phyloP scores from a whole-genome alignment of 495 filamentous ascomycete species.

The Podospora sp. region DNA sequence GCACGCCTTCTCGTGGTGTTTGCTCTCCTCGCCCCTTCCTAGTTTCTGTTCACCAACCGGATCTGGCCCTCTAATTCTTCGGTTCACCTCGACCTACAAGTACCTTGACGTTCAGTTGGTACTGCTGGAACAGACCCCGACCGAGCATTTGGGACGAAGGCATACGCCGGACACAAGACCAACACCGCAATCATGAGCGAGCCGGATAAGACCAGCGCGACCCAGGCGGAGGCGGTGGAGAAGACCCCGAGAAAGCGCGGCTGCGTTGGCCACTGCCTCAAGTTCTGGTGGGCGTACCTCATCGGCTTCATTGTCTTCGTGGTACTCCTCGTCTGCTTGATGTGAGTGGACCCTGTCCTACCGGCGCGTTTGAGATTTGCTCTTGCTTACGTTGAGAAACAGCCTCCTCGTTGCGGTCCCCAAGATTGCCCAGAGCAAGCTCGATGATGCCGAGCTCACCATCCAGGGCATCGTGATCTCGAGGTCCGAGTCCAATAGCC shows the following conservation, averaged over 20 bases:
- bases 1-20: neutral
- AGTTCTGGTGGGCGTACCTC: slow-evolving; percentile 75
- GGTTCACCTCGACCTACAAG: neutral
- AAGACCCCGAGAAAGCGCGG: slow-evolving; percentile 32
- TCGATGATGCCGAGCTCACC: slow-evolving; percentile 64
- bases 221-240: slow-evolving; percentile 30
- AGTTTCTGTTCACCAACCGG: neutral
- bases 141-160: neutral
- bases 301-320: slow-evolving; percentile 61
- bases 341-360: slow-evolving; percentile 58
- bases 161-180: neutral
- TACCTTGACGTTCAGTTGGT: slow-evolving; percentile 1
- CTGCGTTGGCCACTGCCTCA: slow-evolving; percentile 45
- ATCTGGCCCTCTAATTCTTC: neutral
- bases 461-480: slow-evolving; percentile 61
- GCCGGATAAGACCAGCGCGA: slow-evolving; percentile 29
- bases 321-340: slow-evolving; percentile 46
- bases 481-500: slow-evolving; percentile 58
- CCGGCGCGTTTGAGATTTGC: neutral
- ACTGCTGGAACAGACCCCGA: slow-evolving; percentile 23
- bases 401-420: slow-evolving; percentile 76
- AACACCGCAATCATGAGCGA: slow-evolving; percentile 27
- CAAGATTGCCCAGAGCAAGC: slow-evolving; percentile 67
- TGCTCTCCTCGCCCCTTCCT: neutral
- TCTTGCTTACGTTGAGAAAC: neutral